Conservation (phyloP, 148 eudicot species). For the Pouteria glomerata region DNA sequence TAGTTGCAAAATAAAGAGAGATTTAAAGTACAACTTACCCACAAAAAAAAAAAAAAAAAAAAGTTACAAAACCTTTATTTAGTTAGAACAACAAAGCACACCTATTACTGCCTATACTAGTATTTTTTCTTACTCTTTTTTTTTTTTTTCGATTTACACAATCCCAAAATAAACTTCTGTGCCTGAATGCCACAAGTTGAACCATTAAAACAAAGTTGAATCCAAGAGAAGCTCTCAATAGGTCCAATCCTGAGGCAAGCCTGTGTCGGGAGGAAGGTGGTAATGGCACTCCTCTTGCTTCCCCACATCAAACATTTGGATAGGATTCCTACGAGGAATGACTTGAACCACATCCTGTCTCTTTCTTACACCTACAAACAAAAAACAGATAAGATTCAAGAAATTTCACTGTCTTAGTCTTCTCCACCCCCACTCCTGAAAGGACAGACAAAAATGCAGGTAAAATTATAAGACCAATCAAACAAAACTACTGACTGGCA, state of each 20-base stretch:
- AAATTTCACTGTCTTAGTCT: no score
- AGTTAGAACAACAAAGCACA: no score
- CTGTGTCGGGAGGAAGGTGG: slow-evolving; percentile 1
- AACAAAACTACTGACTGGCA: no score
- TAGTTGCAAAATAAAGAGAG: no score
- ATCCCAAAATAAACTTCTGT: neutral
- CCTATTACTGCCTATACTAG: no score
- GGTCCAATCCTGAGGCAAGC: slow-evolving; percentile 13
- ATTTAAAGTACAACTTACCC: neutral
- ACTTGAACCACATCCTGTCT: neutral
- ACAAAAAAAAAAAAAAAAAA: neutral
- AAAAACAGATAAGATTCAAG: neutral
- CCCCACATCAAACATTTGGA: neutral
- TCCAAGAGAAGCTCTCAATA: neutral
- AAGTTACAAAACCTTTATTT: no score
- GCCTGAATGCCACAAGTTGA: neutral
- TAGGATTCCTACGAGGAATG: neutral
- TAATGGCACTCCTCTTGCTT: slow-evolving; percentile 4
- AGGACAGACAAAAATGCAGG: no score
- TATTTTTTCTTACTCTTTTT: no score
- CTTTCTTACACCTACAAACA: neutral
- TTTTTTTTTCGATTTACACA: no score
- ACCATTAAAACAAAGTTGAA: neutral
- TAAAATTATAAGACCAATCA: no score
- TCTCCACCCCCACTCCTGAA: no score